Conservation (phyloP, 768 basidiomycete genomes). For the Lentinula detonsa region DNA sequence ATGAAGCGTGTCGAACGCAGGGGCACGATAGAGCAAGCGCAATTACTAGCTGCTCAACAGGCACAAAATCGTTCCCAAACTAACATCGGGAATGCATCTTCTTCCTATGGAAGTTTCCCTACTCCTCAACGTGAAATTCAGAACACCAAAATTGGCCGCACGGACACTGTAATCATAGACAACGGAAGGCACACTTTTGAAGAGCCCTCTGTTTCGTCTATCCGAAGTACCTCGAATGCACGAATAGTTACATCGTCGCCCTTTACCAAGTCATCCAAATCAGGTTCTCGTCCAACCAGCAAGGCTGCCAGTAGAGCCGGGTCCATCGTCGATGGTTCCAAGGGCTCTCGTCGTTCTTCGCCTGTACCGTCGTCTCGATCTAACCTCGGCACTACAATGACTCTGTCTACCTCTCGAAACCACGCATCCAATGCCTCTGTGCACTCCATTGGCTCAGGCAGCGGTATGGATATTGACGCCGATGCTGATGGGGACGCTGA, state of each 20-base stretch:
- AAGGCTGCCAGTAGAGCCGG: conserved; percentile 3
- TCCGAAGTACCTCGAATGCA: not conserved
- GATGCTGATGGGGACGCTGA: conserved; percentile 7
- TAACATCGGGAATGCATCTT: not conserved
- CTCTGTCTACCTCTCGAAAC: not conserved
- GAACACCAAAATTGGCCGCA: not conserved
- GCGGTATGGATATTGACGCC: not conserved
- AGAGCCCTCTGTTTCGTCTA: not conserved
- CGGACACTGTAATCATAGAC: conserved; percentile 2
- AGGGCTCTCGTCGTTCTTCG: not conserved
- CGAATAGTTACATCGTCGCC: not conserved
- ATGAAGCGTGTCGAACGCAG: conserved; percentile 80
- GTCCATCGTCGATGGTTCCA: not conserved
- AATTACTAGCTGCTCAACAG: conserved; percentile 2
- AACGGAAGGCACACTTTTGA: not conserved
- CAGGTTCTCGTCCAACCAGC: conserved; percentile 1
- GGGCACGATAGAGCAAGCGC: conserved; percentile 52
- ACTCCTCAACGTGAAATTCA: not conserved
- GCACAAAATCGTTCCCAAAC: not conserved
- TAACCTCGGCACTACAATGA: not conserved
- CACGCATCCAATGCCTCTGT: not conserved
- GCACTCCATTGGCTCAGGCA: conserved; percentile 2
- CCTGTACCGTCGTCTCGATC: not conserved
- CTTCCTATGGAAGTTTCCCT: not conserved
- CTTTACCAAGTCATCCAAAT: not conserved